A percentile compares a stretch with the other conserved stretches of the same genome.
Conservation (phyloP, 2,329 filamentous ascomycete species). For the Intubia oerlemansii region DNA sequence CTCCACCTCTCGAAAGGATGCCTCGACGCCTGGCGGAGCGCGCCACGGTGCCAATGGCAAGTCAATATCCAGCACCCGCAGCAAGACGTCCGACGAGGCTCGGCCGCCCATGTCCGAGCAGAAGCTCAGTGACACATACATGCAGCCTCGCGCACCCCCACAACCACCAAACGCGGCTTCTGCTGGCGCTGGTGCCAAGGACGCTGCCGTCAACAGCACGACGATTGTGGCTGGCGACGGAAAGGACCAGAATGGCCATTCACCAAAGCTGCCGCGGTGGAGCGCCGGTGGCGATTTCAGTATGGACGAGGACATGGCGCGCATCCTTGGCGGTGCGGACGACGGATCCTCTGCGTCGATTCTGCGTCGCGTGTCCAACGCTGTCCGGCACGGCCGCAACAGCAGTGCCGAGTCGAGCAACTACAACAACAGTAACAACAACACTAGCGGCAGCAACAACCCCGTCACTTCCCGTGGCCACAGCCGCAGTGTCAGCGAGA, state of each 20-base stretch:
- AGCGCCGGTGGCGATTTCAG: slow-evolving; percentile 73
- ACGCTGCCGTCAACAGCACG: too few species aligned
- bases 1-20: too few species aligned
- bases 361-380: slow-evolving; percentile 75
- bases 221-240: too few species aligned
- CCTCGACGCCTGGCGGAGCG: too few species aligned
- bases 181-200: too few species aligned
- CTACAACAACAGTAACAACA: slow-evolving; percentile 12
- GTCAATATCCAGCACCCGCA: slow-evolving; percentile 8
- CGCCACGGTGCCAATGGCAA: slow-evolving; percentile 16
- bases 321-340: slow-evolving; percentile 63
- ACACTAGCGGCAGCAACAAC: too few species aligned
- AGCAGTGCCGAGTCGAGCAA: slow-evolving; percentile 47
- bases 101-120: slow-evolving; percentile 16
- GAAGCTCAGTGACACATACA: slow-evolving; percentile 30
- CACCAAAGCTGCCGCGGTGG: slow-evolving; percentile 49
- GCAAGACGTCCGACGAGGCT: slow-evolving; percentile 3
- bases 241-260: slow-evolving; percentile 23
- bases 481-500: slow-evolving; percentile 43
- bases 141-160: slow-evolving; percentile 34
- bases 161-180: too few species aligned
- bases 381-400: slow-evolving; percentile 78
- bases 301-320: slow-evolving; percentile 87
- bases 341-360: slow-evolving; percentile 48
- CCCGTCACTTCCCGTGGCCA: slow-evolving; percentile 20